Evolutionary conservation across 2,329 filamentous ascomycete genomes (phyloP).

Genomic region (Arthrinium puccinioides): DNA sequence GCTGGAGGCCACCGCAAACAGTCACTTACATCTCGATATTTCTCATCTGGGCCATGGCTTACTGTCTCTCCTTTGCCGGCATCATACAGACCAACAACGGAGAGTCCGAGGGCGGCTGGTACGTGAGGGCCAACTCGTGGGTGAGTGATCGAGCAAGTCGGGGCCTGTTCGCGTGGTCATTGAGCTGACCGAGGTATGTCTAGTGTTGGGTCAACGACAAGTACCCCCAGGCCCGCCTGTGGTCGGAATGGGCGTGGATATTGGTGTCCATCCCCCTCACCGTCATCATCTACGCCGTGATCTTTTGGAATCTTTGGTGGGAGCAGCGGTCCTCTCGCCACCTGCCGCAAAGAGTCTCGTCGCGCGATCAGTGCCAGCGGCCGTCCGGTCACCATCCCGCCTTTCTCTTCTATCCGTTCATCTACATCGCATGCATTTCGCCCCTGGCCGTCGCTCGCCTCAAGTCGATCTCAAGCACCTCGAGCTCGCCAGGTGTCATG

Average conservation of each 20-base stretch:
- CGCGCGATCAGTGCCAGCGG: background rate
- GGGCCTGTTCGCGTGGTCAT: background rate
- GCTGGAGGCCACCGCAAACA: constrained; percentile 1
- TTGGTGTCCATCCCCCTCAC: constrained; percentile 6
- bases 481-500: background rate
- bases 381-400: constrained; percentile 12
- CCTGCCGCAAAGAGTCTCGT: constrained; percentile 1
- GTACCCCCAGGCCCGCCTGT: constrained; percentile 6
- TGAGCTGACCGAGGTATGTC: background rate
- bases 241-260: constrained; percentile 10
- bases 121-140: constrained; percentile 6
- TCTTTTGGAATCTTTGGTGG: constrained; percentile 8
- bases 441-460: constrained; percentile 9
- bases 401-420: constrained; percentile 11
- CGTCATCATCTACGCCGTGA: constrained; percentile 5
- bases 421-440: constrained; percentile 10
- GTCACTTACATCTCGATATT: background rate
- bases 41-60: constrained; percentile 1
- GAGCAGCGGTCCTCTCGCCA: constrained; percentile 7
- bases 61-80: background rate
- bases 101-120: constrained; percentile 4
- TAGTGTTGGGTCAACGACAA: constrained; percentile 10
- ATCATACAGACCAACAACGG: constrained; percentile 3
- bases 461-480: constrained; percentile 1
- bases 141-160: background rate